Conservation (phyloP, 1,139 yeast species). For the Pichia sp. region DNA sequence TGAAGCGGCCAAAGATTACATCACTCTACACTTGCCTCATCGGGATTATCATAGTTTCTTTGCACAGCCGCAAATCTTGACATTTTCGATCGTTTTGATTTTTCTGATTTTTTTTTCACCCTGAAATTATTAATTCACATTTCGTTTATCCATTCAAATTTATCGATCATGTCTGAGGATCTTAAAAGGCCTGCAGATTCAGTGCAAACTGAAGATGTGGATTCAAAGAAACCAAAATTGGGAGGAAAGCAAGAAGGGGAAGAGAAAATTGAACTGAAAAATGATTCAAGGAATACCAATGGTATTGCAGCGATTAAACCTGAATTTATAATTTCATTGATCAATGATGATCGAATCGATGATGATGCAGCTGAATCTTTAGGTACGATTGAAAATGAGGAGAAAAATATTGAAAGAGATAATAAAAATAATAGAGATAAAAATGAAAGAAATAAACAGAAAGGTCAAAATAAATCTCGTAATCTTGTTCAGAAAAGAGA, state of each 20-base stretch:
- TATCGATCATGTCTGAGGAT: not conserved
- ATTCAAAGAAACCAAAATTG: not conserved
- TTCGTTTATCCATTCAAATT: not conserved
- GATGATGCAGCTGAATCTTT: slow-evolving; percentile 47
- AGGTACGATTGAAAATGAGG: slow-evolving; percentile 36
- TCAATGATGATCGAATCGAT: slow-evolving; percentile 10
- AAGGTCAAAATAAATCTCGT: slow-evolving; percentile 85
- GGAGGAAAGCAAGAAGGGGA: too few species aligned
- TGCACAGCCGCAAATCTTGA: too few species aligned
- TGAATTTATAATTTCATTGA: slow-evolving; percentile 34
- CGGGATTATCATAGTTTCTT: too few species aligned
- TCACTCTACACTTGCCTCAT: too few species aligned
- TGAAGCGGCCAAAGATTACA: too few species aligned
- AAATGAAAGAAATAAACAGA: slow-evolving; percentile 35
- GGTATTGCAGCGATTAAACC: slow-evolving; percentile 50
- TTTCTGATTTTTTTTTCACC: not conserved
- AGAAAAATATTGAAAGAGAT: slow-evolving; percentile 28
- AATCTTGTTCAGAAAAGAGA: slow-evolving; percentile 67
- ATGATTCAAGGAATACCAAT: slow-evolving; percentile 20
- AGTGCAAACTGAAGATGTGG: not conserved
- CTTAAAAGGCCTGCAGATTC: slow-evolving; percentile 14
- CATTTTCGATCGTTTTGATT: too few species aligned
- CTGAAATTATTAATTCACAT: not conserved
- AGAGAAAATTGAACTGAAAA: slow-evolving; percentile 1
- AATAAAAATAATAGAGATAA: slow-evolving; percentile 20